phyloP scores from a whole-genome alignment of 768 basidiomycete species.

The Mycena sanguinolenta region DNA sequence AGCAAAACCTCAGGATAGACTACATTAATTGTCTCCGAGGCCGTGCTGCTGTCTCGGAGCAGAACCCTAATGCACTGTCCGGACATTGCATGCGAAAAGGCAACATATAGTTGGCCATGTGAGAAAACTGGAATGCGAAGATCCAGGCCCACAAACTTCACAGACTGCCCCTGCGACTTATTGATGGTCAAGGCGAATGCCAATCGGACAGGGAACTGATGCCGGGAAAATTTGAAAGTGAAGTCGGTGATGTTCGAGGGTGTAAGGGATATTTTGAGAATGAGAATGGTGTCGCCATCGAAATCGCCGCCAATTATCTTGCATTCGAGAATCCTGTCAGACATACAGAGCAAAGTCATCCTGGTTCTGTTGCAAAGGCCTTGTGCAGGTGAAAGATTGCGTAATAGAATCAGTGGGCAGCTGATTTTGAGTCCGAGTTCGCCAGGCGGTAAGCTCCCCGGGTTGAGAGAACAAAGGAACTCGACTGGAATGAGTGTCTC shows the following conservation, averaged over 20 bases:
- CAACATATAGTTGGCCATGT: constrained; percentile 5
- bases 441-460: constrained; percentile 4
- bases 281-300: not conserved
- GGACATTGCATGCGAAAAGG: constrained; percentile 1
- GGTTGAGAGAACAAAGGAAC: no score
- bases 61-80: not conserved
- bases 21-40: constrained; percentile 1
- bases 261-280: not conserved
- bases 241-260: constrained; percentile 9
- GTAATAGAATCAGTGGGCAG: constrained; percentile 15
- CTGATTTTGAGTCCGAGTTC: constrained; percentile 14
- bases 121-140: not conserved
- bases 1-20: constrained; percentile 8
- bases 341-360: not conserved
- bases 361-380: constrained; percentile 7
- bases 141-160: not conserved
- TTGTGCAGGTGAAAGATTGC: constrained; percentile 1
- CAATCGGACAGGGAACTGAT: not conserved
- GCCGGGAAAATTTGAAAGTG: constrained; percentile 5
- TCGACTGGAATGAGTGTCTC: no score
- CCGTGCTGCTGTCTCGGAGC: not conserved
- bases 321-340: not conserved
- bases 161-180: not conserved
- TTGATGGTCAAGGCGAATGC: constrained; percentile 7
- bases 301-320: not conserved